Evolutionary conservation across 2,329 filamentous ascomycete species (phyloP).

Genomic region (Aspergillus chevalieri): DNA sequence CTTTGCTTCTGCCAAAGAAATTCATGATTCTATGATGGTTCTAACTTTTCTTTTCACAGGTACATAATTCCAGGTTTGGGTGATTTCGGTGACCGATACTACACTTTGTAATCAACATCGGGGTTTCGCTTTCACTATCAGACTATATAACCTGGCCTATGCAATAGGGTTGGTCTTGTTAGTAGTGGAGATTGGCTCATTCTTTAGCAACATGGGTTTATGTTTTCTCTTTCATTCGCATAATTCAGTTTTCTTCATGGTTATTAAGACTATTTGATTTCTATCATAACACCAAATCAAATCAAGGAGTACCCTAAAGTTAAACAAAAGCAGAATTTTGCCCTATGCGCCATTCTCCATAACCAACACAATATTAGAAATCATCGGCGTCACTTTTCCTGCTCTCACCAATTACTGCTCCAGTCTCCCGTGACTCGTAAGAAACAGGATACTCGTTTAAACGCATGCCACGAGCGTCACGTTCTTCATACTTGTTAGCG

Average conservation of each 20-base stretch:
- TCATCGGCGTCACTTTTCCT: slow-evolving; percentile 23
- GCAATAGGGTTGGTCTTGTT: too few relatives aligned
- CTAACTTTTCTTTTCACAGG: slow-evolving; percentile 44
- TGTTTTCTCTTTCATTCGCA: too few relatives aligned
- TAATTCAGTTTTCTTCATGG: too few relatives aligned
- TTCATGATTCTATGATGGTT: slow-evolving; percentile 2
- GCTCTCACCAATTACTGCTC: slow-evolving; percentile 11
- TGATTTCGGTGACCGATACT: slow-evolving; percentile 94
- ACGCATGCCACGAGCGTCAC: slow-evolving; percentile 11
- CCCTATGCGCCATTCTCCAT: slow-evolving; percentile 18
- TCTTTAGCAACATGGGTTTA: too few relatives aligned
- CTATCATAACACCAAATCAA: too few relatives aligned
- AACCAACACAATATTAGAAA: slow-evolving; percentile 16
- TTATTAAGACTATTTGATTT: too few relatives aligned
- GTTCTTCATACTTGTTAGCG: slow-evolving; percentile 32
- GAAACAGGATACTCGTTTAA: slow-evolving; percentile 12
- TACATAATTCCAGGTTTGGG: slow-evolving; percentile 93
- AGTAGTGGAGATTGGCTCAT: too few relatives aligned
- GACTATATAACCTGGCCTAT: too few relatives aligned
- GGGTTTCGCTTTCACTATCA: too few relatives aligned
- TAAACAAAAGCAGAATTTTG: slow-evolving; percentile 6
- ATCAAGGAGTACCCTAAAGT: too few relatives aligned
- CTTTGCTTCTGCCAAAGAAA: background rate
- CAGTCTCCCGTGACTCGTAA: slow-evolving; percentile 13
- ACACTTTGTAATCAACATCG: slow-evolving; percentile 62